These are phyloP conservation scores for Mycena crocata DNA, from an alignment of 768 basidiomycete species.

Conservation along the genomic window DNA sequence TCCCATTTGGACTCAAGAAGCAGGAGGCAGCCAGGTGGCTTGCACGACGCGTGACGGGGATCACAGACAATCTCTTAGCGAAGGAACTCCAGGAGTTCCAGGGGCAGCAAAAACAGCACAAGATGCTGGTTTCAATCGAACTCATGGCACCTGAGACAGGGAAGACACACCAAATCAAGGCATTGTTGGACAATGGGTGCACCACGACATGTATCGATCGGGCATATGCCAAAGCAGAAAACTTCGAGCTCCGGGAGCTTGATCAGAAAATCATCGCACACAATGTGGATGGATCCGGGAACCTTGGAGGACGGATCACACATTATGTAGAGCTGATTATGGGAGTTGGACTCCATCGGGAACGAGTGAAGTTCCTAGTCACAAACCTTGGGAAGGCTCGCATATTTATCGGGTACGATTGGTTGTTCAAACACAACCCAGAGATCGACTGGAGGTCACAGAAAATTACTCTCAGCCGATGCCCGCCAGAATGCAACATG, in stretches of 20 bases:
- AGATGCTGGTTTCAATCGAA: not conserved
- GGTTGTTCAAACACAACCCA: not conserved
- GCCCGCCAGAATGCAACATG: not conserved
- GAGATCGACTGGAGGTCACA: not conserved
- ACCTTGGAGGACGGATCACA: too few species aligned
- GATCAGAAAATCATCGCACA: too few species aligned
- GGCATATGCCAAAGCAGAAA: not conserved
- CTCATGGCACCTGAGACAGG: not conserved
- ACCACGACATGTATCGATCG: not conserved
- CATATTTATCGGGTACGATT: not conserved
- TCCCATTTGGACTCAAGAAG: not conserved
- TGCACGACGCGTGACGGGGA: not conserved
- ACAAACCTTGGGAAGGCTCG: too few species aligned
- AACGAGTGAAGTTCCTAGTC: too few species aligned
- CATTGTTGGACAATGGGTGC: too few species aligned
- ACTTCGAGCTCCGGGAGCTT: too few species aligned
- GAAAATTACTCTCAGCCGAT: not conserved
- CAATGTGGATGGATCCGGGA: too few species aligned
- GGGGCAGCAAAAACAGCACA: not conserved
- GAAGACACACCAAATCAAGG: not conserved
- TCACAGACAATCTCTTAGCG: not conserved
- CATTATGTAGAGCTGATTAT: too few species aligned
- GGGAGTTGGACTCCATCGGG: too few species aligned
- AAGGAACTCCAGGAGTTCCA: not conserved
- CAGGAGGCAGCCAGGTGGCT: not conserved